Percentiles rank a stretch among this genome's conserved stretches.
Evolutionary conservation across 345 rosid species (phyloP).

Genomic region (Arabidopsis suecica): DNA sequence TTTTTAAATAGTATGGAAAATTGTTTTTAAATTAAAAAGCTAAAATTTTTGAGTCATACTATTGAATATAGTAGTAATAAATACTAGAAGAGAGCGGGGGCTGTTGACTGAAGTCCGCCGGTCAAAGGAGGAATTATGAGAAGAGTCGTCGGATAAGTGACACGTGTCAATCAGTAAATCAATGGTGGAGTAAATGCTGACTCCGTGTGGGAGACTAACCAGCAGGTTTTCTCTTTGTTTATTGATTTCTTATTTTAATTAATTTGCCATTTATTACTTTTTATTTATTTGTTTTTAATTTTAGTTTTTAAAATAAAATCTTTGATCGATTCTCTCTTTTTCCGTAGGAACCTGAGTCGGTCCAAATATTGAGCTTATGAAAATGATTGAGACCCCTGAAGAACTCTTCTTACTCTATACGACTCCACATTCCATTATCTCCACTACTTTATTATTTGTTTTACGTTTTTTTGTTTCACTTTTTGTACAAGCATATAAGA

Average conservation of each 20-base stretch:
- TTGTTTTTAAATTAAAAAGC: neutral
- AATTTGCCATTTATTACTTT: slow-evolving; percentile 8
- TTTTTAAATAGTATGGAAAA: neutral
- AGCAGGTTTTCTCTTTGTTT: slow-evolving; percentile 56
- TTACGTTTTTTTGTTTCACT: neutral
- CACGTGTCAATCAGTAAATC: slow-evolving; percentile 59
- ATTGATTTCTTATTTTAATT: neutral
- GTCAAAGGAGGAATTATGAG: slow-evolving; percentile 51
- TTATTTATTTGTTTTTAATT: too few relatives aligned
- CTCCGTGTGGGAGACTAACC: slow-evolving; percentile 66
- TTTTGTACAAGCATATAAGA: neutral
- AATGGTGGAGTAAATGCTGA: slow-evolving; percentile 20
- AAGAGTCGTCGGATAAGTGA: slow-evolving; percentile 29
- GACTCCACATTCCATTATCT: slow-evolving; percentile 35
- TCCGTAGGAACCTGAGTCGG: slow-evolving; percentile 46
- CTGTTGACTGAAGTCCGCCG: slow-evolving; percentile 53
- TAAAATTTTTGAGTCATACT: neutral
- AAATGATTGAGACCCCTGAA: slow-evolving; percentile 62
- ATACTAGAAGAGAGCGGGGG: slow-evolving; percentile 30
- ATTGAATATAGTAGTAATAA: slow-evolving; percentile 5
- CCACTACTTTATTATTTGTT: neutral
- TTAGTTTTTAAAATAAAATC: too few relatives aligned
- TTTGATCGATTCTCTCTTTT: neutral
- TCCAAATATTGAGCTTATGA: slow-evolving; percentile 62
- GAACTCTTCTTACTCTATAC: slow-evolving; percentile 37